Percentiles rank a stretch among this genome's conserved stretches.
Evolutionary conservation across 306 rosid species (phyloP).

Genomic region (Echinosophora koreensis): DNA sequence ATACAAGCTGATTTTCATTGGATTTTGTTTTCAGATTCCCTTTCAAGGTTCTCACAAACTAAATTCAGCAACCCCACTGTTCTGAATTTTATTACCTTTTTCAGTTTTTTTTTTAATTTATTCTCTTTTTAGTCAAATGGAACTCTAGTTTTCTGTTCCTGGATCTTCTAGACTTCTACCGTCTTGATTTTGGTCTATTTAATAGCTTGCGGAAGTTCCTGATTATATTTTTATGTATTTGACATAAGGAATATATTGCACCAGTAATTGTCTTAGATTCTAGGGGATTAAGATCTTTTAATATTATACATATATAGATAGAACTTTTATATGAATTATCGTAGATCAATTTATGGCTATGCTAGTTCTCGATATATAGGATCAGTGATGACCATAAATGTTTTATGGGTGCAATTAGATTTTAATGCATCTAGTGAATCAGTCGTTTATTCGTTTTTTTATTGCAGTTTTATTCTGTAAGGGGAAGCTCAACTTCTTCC

Average conservation of each 20-base stretch:
- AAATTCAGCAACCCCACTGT: not conserved
- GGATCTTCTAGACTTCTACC: not conserved
- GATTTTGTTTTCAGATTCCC: not conserved
- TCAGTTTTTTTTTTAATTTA: not conserved
- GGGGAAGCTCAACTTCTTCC: slow-evolving; percentile 47
- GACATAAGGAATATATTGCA: not conserved
- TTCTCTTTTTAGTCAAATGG: not conserved
- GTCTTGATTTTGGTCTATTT: slow-evolving; percentile 12
- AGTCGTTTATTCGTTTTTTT: slow-evolving; percentile 32
- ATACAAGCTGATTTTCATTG: not conserved
- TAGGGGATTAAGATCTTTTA: not conserved
- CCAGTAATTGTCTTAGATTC: slow-evolving; percentile 3
- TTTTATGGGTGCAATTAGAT: not conserved
- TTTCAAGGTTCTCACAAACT: not conserved
- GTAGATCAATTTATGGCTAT: not conserved
- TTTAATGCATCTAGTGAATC: slow-evolving; percentile 15
- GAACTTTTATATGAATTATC: not conserved
- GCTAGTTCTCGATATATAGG: not conserved
- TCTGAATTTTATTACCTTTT: slow-evolving; percentile 10
- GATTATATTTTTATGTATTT: not conserved
- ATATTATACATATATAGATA: not conserved
- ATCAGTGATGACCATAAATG: slow-evolving; percentile 1
- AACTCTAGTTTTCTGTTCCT: not conserved
- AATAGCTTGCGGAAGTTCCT: not conserved
- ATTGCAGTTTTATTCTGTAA: slow-evolving; percentile 42